A percentile compares a stretch with the other conserved stretches of the same genome.
Evolutionary conservation across 2,329 filamentous ascomycete species (phyloP).

Genomic region (Fusarium buharicum): DNA sequence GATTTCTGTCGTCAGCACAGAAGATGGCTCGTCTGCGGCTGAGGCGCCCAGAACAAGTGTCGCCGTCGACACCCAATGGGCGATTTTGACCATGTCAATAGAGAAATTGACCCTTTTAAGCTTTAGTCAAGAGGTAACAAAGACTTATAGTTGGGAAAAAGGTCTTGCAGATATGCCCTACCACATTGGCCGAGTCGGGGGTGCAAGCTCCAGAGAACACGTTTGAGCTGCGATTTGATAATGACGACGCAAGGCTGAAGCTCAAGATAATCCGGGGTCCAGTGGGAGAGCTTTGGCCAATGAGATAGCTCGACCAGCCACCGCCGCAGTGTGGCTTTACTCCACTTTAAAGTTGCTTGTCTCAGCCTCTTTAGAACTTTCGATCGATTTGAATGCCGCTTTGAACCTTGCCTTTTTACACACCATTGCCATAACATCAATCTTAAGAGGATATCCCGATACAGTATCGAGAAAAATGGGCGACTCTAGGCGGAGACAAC

Average conservation of each 20-base stretch:
- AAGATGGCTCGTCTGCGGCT: conserved; percentile 47
- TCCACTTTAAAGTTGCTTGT: conserved; percentile 22
- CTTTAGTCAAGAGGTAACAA: not conserved
- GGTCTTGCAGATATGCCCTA: conserved; percentile 5
- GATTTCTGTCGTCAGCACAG: conserved; percentile 60
- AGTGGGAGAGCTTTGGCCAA: conserved; percentile 41
- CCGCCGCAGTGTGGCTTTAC: conserved; percentile 13
- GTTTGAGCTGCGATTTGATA: conserved; percentile 27
- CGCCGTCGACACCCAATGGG: conserved; percentile 47
- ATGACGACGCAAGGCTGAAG: conserved; percentile 45
- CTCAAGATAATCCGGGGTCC: conserved; percentile 7
- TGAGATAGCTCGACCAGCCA: conserved; percentile 36
- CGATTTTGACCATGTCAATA: conserved; percentile 47
- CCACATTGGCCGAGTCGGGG: conserved; percentile 17
- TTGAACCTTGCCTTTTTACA: not conserved
- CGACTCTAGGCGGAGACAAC: conserved; percentile 49
- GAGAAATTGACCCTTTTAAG: not conserved
- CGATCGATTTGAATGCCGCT: conserved; percentile 11
- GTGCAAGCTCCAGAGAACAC: conserved; percentile 41
- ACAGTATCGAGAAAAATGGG: conserved; percentile 41
- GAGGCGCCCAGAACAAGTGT: conserved; percentile 43
- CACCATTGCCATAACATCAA: not conserved
- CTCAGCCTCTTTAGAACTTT: conserved; percentile 36
- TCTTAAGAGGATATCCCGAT: not conserved
- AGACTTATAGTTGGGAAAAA: not conserved